Conservation (phyloP, 2,329 filamentous ascomycete genomes). For the Microdochium paspali region DNA sequence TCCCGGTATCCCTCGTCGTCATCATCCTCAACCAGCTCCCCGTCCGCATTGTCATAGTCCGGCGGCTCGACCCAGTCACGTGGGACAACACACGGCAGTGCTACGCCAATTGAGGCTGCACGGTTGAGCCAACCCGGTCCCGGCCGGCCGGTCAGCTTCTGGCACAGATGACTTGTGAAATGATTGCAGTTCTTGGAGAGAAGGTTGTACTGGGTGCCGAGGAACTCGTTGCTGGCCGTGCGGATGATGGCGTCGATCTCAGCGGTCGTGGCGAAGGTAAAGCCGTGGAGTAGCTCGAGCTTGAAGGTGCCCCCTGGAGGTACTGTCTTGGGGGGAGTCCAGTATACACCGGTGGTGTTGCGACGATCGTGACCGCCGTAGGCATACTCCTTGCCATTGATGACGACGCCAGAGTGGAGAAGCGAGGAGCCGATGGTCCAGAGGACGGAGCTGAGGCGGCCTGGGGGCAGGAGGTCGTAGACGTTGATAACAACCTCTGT, state of each 20-base stretch:
- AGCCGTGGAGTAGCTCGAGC: conserved; percentile 68
- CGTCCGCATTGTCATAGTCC: conserved; percentile 64
- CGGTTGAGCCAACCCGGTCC: conserved; percentile 74
- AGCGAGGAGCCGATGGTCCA: conserved; percentile 73
- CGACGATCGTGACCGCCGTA: conserved; percentile 72
- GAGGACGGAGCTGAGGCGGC: conserved; percentile 63
- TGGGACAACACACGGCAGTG: conserved; percentile 73
- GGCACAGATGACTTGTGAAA: conserved; percentile 70
- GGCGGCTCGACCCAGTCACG: conserved; percentile 74
- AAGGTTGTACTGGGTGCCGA: conserved; percentile 70
- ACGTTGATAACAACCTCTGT: conserved; percentile 69
- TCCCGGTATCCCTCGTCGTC: conserved; percentile 28
- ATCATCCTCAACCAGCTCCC: conserved; percentile 53
- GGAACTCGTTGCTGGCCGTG: conserved; percentile 60
- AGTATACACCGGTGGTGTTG: conserved; percentile 71
- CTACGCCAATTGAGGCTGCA: conserved; percentile 73
- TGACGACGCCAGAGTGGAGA: conserved; percentile 75
- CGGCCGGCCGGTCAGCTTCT: conserved; percentile 59
- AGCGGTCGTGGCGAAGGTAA: conserved; percentile 57
- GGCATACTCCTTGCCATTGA: conserved; percentile 72
- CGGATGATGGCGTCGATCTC: conserved; percentile 66
- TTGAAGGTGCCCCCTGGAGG: conserved; percentile 73
- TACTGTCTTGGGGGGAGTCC: conserved; percentile 61
- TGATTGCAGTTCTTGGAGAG: conserved; percentile 84
- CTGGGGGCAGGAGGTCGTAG: conserved; percentile 70